Conservation (phyloP, 2,329 filamentous ascomycete species). For the Domatiomyces catenatus region DNA sequence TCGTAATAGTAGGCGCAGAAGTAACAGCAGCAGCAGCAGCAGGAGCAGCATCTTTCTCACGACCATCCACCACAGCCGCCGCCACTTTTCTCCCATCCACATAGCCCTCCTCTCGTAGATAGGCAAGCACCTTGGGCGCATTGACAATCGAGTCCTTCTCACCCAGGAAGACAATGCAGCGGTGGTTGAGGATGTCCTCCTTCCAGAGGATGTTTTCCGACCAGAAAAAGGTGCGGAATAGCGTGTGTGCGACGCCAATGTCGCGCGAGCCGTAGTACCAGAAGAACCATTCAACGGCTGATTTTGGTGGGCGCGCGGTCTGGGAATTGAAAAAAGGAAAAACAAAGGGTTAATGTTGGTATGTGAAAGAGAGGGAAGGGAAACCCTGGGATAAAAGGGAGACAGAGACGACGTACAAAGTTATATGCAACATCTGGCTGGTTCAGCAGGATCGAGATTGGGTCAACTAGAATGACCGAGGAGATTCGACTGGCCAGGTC, state of each 20-base stretch:
- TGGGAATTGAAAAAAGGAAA: neutral
- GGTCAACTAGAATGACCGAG: slow-evolving; percentile 39
- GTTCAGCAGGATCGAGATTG: slow-evolving; percentile 53
- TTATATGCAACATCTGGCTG: slow-evolving; percentile 58
- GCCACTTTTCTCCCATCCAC: neutral
- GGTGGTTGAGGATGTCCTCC: slow-evolving; percentile 5
- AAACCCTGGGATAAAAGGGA: no score
- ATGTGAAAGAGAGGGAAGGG: neutral
- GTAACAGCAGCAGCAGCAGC: no score
- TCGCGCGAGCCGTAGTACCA: slow-evolving; percentile 58
- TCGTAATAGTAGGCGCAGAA: no score
- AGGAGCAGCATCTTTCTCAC: no score
- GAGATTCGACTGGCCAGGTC: slow-evolving; percentile 33
- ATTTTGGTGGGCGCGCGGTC: slow-evolving; percentile 33
- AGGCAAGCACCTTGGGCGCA: slow-evolving; percentile 1
- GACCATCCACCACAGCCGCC: neutral
- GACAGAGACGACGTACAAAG: slow-evolving; percentile 38
- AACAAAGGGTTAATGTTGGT: neutral
- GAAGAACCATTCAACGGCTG: slow-evolving; percentile 54
- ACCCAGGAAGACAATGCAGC: slow-evolving; percentile 6
- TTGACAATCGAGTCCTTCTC: slow-evolving; percentile 10
- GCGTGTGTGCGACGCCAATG: slow-evolving; percentile 47
- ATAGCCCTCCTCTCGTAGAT: slow-evolving; percentile 1
- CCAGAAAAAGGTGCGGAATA: slow-evolving; percentile 58
- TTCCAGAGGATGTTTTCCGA: slow-evolving; percentile 52